Base-by-base conservation (phyloP, 768 basidiomycete genomes). In the Tricholoma flavovirens region DNA sequence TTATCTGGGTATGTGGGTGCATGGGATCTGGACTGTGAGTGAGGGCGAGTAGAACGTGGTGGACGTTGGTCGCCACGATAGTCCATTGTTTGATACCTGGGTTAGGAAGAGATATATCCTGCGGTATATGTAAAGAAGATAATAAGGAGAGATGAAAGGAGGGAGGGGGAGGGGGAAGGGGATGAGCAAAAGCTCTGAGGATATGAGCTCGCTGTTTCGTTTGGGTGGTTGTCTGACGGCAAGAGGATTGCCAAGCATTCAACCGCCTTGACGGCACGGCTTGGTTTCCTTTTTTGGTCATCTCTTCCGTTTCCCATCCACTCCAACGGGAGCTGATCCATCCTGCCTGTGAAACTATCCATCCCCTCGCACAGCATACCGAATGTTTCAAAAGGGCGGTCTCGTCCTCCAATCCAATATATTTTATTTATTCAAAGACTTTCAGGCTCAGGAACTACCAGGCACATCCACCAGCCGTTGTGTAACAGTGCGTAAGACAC, bases 21-120 rank as follows among this genome's bases (percentile, higher is more conserved):
- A 15, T 76, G 76, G 5, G 72, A 71, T 52, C 58, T 66, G 53
- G 64, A 66, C 45, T 73, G 76, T 1, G 73, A 69, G 50, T 77
- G 72, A 51, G 78, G 83, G 40, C 82, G 75, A 54, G 77, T 74
- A 57, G 81, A 73, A 56, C 82, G 79, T 42, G 81, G 81, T n/a
- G 80, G 82, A 29, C 81, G 75, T 65, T 75, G 75, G 66, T 80
- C 78, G 50, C 71, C 70, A 56, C 73, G 68, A 55, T 71, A 61
- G 56, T 76, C 76, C 77, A 78, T 78, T 24, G 32, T 43, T 19
- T 21, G 40, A 38, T 42, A 21, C 40, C 40, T 42, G 53, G 58
- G 57, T 42, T 56, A 59, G 55, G 32, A 57, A 26, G 30, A 30
- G 38, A 43, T 19, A 30, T n/a, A 9, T 14, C 40, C 51, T 15